Base-by-base conservation (phyloP, 2,329 filamentous ascomycete species). In the Didymella arachidicola region DNA sequence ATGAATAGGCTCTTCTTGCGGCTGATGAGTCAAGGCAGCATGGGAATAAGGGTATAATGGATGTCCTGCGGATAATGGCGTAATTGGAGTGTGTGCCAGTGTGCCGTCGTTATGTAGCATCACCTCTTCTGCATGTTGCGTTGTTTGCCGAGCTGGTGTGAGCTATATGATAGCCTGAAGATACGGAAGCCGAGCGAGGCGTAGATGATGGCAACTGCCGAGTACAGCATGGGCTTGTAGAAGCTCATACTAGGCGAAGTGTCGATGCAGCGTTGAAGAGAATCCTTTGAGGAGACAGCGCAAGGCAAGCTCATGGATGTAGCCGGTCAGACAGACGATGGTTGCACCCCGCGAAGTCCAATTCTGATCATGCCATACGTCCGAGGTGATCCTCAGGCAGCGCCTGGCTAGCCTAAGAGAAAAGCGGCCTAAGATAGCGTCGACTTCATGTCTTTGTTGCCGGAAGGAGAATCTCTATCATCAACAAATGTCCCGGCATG, bases 171-270 rank as follows among this genome's bases (percentile, higher is more conserved):
- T 12, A 65, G 22, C 32, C 63, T 64, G 19, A 58, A 52, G 44
- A 65, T 52, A 16, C 66, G 61, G 18, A 69, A 63, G n/a, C 61
- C 55, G 25, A 67, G 58, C 7, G 63, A 65, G 7, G 63, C 57
- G 36, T 69, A 69, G 2, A 67, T 57, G 32, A 67, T 53, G 2
- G 59, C 43, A 6, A 59, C 22, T 7, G 65, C 66, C 4, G 63
- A 62, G 22, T 59, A 67, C 14, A 69, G 42, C 14, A 69, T 59
- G 2, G 63, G 59, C 11, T 59, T 63, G 43, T 66, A 66, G 45
- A 62, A 66, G 7, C 53, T 65, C 65, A 67, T 66, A 3, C 8
- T 19, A 18, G 2, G 1, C 14, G 12, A 4, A 11, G 8, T 4
- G 29, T 30, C 10, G 29, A 3, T 11, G 29, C 29, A 30, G 29